These are phyloP conservation scores for Fusarium hostae DNA, from an alignment of 2,329 filamentous ascomycete species.

Conservation along the genomic window DNA sequence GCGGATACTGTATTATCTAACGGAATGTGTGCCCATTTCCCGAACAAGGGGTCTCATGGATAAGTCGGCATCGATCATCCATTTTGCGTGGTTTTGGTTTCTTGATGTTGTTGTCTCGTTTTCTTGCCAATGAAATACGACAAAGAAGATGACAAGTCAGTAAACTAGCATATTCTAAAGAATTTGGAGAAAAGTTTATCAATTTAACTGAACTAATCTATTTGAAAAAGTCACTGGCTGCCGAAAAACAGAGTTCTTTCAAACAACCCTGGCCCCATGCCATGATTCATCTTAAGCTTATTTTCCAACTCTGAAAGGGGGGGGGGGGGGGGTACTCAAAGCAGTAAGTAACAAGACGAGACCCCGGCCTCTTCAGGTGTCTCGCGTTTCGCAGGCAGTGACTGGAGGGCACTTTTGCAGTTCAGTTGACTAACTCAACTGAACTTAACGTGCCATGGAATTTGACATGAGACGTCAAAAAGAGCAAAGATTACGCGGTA, in stretches of 20 bases:
- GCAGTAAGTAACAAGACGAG: conserved; percentile 2
- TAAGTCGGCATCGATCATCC: conserved; percentile 43
- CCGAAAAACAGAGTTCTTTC: conserved; percentile 7
- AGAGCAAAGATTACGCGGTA: conserved; percentile 39
- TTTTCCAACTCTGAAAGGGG: conserved; percentile 32
- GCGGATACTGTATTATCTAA: conserved; percentile 44
- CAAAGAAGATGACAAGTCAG: background rate
- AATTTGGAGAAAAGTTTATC: background rate
- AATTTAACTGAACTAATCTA: background rate
- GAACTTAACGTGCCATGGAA: conserved; percentile 7
- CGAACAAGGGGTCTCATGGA: conserved; percentile 37
- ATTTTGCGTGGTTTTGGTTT: conserved; percentile 22
- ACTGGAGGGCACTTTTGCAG: conserved; percentile 22
- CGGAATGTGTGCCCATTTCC: conserved; percentile 45
- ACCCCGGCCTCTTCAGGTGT: background rate
- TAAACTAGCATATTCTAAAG: background rate
- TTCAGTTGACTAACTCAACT: conserved; percentile 7
- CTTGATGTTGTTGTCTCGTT: background rate
- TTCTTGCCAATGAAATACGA: background rate
- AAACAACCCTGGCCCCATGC: conserved; percentile 36
- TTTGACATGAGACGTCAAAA: conserved; percentile 22
- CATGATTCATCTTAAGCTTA: conserved; percentile 44
- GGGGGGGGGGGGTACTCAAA: conserved; percentile 21
- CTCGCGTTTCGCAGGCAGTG: background rate
- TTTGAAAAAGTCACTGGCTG: background rate